phyloP scores from a whole-genome alignment of 139 green algal genomes.

The Spirogloea muscicola region DNA sequence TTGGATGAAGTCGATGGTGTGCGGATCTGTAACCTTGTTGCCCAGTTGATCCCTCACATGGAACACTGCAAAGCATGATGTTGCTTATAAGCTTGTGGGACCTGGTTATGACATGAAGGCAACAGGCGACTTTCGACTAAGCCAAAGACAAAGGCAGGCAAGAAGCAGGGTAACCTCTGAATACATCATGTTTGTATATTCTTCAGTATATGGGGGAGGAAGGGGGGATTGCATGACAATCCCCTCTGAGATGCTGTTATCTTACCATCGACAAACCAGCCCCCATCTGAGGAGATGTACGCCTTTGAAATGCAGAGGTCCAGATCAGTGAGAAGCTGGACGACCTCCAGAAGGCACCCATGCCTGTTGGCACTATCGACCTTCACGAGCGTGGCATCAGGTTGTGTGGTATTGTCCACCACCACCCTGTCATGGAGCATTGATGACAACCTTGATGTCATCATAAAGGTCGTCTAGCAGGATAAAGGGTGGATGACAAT shows the following conservation, averaged over 20 bases:
- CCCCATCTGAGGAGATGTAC: constrained; percentile 82
- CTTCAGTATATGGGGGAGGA: too few relatives aligned
- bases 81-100: too few relatives aligned
- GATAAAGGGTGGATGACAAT: not conserved
- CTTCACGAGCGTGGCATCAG: constrained; percentile 23
- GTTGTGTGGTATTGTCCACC: constrained; percentile 30
- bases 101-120: too few relatives aligned
- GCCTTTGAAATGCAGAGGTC: constrained; percentile 76
- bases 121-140: too few relatives aligned
- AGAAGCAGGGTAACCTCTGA: too few relatives aligned
- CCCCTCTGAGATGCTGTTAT: not conserved
- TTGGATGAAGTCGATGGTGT: constrained; percentile 38
- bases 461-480: not conserved
- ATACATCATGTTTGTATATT: too few relatives aligned
- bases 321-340: constrained; percentile 92
- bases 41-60: constrained; percentile 72
- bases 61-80: constrained; percentile 79
- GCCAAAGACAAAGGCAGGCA: too few relatives aligned
- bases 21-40: constrained; percentile 60
- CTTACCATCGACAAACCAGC: constrained; percentile 92
- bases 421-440: constrained; percentile 17
- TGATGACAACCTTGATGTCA: too few relatives aligned
- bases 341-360: constrained; percentile 90
- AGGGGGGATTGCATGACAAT: too few relatives aligned
- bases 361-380: constrained; percentile 92